phyloP scores from a whole-genome alignment of 106 monocot genomes.

The Allium cepa region DNA sequence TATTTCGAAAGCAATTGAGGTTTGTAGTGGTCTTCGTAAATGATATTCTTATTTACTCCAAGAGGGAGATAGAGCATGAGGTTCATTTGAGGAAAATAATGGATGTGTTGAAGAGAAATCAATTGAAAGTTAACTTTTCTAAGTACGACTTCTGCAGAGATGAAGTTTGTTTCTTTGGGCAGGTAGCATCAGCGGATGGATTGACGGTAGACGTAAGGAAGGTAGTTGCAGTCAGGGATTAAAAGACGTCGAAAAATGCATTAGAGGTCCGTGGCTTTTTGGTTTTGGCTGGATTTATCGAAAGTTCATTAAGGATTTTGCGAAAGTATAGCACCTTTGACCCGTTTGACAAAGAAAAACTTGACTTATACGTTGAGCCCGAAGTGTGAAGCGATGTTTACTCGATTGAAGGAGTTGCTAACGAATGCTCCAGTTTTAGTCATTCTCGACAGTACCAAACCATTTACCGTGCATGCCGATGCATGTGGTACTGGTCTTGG shows the following conservation, averaged over 20 bases:
- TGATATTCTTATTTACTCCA: conserved; percentile 1
- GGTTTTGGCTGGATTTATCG: neutral
- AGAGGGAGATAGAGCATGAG: neutral
- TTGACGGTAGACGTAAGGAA: neutral
- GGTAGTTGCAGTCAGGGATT: neutral
- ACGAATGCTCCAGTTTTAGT: neutral
- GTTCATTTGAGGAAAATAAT: neutral
- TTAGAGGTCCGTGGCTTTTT: neutral
- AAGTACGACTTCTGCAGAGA: neutral
- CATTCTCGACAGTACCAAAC: neutral
- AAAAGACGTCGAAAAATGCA: neutral
- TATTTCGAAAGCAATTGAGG: neutral
- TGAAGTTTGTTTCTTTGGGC: neutral
- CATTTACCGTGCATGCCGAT: neutral
- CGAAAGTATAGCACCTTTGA: neutral
- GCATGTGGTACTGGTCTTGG: neutral
- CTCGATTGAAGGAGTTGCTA: neutral
- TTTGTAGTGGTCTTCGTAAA: conserved; percentile 5
- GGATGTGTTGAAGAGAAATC: neutral
- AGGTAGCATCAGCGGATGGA: neutral
- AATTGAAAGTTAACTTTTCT: neutral
- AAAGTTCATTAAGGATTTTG: neutral
- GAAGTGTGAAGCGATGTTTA: neutral
- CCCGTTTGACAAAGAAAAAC: neutral
- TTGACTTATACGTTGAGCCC: neutral